phyloP scores from a whole-genome alignment of 2,329 filamentous ascomycete genomes.

The Colletotrichum sp. region DNA sequence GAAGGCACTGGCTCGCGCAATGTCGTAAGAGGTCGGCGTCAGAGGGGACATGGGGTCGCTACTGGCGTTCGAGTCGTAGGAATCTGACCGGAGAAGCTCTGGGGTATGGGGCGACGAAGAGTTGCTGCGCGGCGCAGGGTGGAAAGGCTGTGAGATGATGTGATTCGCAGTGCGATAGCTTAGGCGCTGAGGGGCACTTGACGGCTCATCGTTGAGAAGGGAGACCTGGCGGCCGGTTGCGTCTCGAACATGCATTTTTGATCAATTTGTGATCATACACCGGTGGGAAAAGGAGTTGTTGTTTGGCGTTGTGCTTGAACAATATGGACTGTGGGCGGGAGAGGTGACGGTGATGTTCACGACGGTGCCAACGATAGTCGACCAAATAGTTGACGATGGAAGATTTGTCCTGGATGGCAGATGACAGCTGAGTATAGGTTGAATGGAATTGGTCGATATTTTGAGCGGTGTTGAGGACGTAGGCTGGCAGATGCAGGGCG shows the following conservation, averaged over 20 bases:
- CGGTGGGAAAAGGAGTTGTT: not conserved
- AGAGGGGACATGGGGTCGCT: conserved; percentile 58
- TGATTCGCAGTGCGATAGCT: conserved; percentile 41
- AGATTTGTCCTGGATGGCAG: not conserved
- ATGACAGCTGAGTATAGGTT: not conserved
- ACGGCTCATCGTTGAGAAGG: conserved; percentile 60
- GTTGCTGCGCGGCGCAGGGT: conserved; percentile 38
- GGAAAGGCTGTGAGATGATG: conserved; percentile 35
- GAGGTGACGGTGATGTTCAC: not conserved
- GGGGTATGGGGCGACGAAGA: conserved; percentile 59
- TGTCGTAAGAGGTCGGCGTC: conserved; percentile 56
- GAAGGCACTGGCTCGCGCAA: conserved; percentile 39
- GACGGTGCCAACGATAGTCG: not conserved
- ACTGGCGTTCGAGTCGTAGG: conserved; percentile 65
- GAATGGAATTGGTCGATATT: not conserved
- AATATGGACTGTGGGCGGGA: too few relatives aligned
- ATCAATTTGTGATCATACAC: not conserved
- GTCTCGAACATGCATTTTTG: conserved; percentile 59
- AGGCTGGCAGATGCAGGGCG: not conserved
- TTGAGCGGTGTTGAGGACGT: not conserved
- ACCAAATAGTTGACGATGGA: not conserved
- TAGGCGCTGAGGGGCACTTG: conserved; percentile 17
- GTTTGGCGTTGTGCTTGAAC: not conserved
- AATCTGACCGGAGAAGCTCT: conserved; percentile 63
- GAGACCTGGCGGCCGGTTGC: conserved; percentile 63